Percentiles rank a stretch among this genome's conserved stretches.
phyloP scores from a whole-genome alignment of 345 rosid species.

The Acer negundo region DNA sequence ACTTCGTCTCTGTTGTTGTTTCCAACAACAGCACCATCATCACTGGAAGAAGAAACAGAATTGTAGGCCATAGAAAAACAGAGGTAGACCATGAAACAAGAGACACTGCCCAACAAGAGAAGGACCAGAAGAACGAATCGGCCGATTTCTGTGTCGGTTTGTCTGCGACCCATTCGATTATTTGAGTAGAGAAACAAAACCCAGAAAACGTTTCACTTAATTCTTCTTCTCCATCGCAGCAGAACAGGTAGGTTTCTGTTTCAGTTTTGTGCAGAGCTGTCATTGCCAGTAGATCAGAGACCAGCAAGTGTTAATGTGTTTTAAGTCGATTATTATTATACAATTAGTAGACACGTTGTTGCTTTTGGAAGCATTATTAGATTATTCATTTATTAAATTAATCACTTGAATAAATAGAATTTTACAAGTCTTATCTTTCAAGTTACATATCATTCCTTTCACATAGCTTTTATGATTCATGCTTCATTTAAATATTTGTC shows the following conservation, averaged over 20 bases:
- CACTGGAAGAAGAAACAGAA: neutral
- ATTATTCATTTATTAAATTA: neutral
- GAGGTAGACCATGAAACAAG: conserved; percentile 33
- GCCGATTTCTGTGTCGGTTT: conserved; percentile 26
- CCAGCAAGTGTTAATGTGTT: neutral
- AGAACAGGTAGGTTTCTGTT: neutral
- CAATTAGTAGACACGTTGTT: neutral
- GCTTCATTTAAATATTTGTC: too few species aligned
- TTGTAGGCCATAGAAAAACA: conserved; percentile 23
- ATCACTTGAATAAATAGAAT: neutral
- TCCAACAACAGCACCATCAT: neutral
- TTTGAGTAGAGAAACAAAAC: neutral
- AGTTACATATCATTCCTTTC: neutral
- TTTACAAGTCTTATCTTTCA: neutral
- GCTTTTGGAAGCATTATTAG: neutral
- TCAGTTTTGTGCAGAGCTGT: neutral
- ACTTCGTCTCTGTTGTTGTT: conserved; percentile 5
- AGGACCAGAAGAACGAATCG: conserved; percentile 28
- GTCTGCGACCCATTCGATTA: conserved; percentile 35
- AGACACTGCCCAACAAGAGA: conserved; percentile 25
- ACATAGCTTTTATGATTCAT: too few species aligned
- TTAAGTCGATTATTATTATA: too few species aligned
- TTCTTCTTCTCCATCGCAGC: neutral
- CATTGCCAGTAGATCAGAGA: neutral
- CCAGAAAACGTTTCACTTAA: neutral